Conservation (phyloP, 2,329 filamentous ascomycete species). For the Aspergillus terreus region DNA sequence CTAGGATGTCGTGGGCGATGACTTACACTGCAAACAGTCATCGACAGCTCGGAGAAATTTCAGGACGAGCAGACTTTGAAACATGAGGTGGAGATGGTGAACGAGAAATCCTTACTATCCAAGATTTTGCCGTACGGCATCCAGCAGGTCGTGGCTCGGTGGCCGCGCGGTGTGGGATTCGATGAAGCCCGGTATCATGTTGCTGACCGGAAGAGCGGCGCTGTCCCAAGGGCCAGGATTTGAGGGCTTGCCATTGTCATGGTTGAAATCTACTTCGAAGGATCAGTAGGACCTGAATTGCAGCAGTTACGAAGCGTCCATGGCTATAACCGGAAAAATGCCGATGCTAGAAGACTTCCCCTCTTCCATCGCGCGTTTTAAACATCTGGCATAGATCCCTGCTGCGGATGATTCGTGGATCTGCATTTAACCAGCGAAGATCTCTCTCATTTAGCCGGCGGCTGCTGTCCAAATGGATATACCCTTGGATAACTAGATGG, state of each 20-base stretch:
- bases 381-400: not conserved
- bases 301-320: no score
- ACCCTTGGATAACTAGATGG: no score
- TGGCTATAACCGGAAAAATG: no score
- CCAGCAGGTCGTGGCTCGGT: conserved; percentile 13
- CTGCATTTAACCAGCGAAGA: not conserved
- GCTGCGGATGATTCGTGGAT: not conserved
- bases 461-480: no score
- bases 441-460: not conserved
- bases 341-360: no score
- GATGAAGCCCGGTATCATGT: conserved; percentile 16
- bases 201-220: conserved; percentile 5
- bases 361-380: no score
- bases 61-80: conserved; percentile 2
- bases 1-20: not conserved
- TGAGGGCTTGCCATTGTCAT: no score
- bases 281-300: no score
- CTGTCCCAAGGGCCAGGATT: not conserved
- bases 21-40: not conserved
- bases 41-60: conserved; percentile 15
- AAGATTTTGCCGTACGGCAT: conserved; percentile 11
- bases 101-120: conserved; percentile 8
- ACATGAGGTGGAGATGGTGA: conserved; percentile 11
- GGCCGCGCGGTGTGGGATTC: conserved; percentile 16
- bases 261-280: no score